Evolutionary conservation across 2,329 filamentous ascomycete species (phyloP).

Genomic region (Plectosphaerella cucumerina): DNA sequence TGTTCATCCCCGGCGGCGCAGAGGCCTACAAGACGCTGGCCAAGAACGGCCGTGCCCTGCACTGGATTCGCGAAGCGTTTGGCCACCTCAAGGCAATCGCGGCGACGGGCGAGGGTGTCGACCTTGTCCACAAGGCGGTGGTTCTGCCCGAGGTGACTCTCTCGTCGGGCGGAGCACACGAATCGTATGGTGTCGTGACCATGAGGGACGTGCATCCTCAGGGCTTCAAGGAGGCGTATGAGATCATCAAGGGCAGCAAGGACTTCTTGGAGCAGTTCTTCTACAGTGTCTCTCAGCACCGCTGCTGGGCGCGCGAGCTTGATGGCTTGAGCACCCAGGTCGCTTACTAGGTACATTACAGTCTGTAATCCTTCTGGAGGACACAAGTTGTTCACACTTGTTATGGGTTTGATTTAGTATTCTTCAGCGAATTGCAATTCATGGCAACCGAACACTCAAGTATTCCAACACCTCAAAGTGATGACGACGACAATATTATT

Average conservation of each 20-base stretch:
- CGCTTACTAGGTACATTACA: constrained; percentile 63
- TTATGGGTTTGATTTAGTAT: neutral
- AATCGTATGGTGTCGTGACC: constrained; percentile 77
- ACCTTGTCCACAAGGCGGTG: constrained; percentile 51
- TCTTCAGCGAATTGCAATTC: too few species aligned
- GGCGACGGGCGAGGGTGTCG: constrained; percentile 67
- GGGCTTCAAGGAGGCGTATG: constrained; percentile 56
- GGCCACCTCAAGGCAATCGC: constrained; percentile 78
- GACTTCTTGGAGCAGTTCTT: constrained; percentile 70
- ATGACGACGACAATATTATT: too few species aligned
- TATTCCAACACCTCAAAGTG: too few species aligned
- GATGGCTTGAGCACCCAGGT: constrained; percentile 64
- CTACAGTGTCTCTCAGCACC: constrained; percentile 65
- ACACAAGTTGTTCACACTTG: neutral
- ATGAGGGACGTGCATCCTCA: constrained; percentile 48
- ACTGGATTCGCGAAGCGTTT: constrained; percentile 78
- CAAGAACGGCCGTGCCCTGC: constrained; percentile 66
- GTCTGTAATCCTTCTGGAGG: too few species aligned
- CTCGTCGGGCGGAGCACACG: constrained; percentile 45
- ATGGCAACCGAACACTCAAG: too few species aligned
- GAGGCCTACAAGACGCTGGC: constrained; percentile 58
- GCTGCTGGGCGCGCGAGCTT: constrained; percentile 70
- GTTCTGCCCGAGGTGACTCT: constrained; percentile 35
- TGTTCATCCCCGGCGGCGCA: constrained; percentile 71
- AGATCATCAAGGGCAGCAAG: constrained; percentile 62